Evolutionary conservation across 2,329 filamentous ascomycete genomes (phyloP), one percentile per base, ranked within the genome.

Genomic region (Aspergillus sp.): DNA sequence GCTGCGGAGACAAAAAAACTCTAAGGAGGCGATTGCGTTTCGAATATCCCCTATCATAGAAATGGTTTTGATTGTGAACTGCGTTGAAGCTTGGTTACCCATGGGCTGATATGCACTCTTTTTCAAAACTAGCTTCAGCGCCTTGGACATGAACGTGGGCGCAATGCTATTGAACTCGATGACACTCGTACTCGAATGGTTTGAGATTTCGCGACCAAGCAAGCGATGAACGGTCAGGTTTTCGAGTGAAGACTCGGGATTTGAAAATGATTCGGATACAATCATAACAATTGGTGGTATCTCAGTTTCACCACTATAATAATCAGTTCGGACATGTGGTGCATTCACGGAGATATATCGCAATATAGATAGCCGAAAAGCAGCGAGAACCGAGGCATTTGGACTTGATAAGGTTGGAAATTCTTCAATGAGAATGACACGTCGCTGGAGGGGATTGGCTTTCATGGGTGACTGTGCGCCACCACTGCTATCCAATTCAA

Each of bases 111-210:
- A 82, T 1, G 92, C 89, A 73, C 98, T 93, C 72, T 97, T 97
- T 66, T 89, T 82, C 0, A 98, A 84, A 2, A 96, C 82, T 2
- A 90, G 74, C 55, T 95, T 90, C 4, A 99, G 78, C 1, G 93
- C 93, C 74, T 93, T 96, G 12, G 86, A 82, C 67, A 99, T 84
- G 43, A 93, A 84, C 0, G 93, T 95, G 0, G 91, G 88, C 0
- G 95, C 95, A 60, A 99, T 88, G 12, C 90, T 84, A 68, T 99
- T 99, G 77, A 98, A 99, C 63, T 96, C 93, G 62, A 99, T 91
- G 5, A 90, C 81, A 8, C 85, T 86, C 2, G 91, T 87, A 14
- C 88, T 87, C 0, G 90, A 88, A 73, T 98, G 92, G 43, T 89
- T 87, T 14, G 91, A 81, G 44, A 99, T 90, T 62, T 95, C 90